phyloP scores from a whole-genome alignment of 306 rosid genomes.

The Medicago lupulina region DNA sequence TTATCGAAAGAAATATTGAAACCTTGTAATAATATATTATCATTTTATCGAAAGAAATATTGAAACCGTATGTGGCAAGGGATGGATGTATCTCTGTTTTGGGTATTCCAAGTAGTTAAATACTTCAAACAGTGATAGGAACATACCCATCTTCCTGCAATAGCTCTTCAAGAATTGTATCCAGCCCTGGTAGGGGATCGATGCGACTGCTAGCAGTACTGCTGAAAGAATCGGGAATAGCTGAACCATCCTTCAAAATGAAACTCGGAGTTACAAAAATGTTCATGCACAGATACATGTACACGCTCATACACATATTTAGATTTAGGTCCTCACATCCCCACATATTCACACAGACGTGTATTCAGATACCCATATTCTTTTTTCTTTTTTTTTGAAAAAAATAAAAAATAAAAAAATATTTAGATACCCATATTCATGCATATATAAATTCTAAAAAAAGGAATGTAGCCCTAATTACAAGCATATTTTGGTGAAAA shows the following conservation, averaged over 20 bases:
- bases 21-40: conserved; percentile 1
- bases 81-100: conserved; percentile 9
- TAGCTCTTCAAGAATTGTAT: conserved; percentile 77
- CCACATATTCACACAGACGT: not conserved
- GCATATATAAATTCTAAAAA: not conserved
- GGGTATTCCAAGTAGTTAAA: conserved; percentile 12
- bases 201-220: conserved; percentile 45
- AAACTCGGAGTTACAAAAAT: conserved; percentile 2
- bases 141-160: conserved; percentile 82
- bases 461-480: not conserved
- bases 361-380: not conserved
- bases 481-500: too few species aligned
- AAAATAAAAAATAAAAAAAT: too few species aligned
- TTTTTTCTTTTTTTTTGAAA: too few species aligned
- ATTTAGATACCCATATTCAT: not conserved
- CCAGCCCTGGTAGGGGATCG: conserved; percentile 95
- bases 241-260: conserved; percentile 58
- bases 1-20: conserved; percentile 10
- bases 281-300: not conserved
- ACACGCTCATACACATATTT: not conserved
- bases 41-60: conserved; percentile 3
- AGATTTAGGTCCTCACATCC: not conserved
- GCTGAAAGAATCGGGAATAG: conserved; percentile 52
- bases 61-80: conserved; percentile 4
- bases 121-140: conserved; percentile 22